Percentiles rank a stretch among this genome's conserved stretches.
Evolutionary conservation across 2,329 filamentous ascomycete species (phyloP).

Genomic region (Colletotrichum sp.): DNA sequence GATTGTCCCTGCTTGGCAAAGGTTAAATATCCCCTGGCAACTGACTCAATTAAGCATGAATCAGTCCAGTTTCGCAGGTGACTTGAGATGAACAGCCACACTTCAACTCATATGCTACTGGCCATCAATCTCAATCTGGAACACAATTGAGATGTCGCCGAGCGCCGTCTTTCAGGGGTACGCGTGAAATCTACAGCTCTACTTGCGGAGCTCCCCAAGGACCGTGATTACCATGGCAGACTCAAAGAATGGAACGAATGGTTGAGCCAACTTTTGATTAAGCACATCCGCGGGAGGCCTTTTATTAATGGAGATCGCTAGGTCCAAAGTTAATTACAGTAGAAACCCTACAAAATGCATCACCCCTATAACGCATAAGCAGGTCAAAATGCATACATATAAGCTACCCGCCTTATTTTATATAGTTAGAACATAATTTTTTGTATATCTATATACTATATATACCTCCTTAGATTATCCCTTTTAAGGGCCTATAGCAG

Average conservation of each 20-base stretch:
- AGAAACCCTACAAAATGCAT: not conserved
- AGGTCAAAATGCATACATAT: not conserved
- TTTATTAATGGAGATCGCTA: not conserved
- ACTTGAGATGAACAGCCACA: not conserved
- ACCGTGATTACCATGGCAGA: not conserved
- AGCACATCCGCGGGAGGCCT: not conserved
- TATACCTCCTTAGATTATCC: not conserved
- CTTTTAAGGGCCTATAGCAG: not conserved
- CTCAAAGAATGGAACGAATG: not conserved
- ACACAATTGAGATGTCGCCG: not conserved
- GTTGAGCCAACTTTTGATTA: not conserved
- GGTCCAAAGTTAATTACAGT: not conserved
- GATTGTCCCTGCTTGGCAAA: not conserved
- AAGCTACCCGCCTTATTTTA: not conserved
- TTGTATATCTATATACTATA: not conserved
- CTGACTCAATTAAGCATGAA: not conserved
- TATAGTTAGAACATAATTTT: not conserved
- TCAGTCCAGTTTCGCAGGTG: not conserved
- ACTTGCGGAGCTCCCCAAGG: not conserved
- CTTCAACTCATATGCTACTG: not conserved
- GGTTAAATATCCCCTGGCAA: not conserved
- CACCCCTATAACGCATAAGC: not conserved
- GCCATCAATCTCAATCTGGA: not conserved
- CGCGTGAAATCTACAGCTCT: not conserved
- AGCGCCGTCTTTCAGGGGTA: not conserved